A percentile compares a stretch with the other conserved stretches of the same genome.
These are phyloP conservation scores for Protomyces inouyei DNA, from an alignment of 1,139 yeast genomes.

Conservation along the genomic window DNA sequence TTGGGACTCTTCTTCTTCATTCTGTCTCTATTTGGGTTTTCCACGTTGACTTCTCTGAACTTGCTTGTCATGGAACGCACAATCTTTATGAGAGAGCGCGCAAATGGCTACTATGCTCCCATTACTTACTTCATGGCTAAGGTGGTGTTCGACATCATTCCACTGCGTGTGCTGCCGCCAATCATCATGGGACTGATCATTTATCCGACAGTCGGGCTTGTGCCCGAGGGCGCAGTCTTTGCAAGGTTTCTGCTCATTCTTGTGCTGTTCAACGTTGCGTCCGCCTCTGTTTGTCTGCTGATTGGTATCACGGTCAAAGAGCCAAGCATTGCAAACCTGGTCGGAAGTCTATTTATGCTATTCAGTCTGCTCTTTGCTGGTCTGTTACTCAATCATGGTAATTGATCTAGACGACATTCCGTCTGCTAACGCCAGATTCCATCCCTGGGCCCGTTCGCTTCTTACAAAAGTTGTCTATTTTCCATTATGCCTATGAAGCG, in stretches of 20 bases:
- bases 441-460: constrained; percentile 67
- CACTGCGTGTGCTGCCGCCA: constrained; percentile 87
- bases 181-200: constrained; percentile 71
- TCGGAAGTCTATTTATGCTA: constrained; percentile 75
- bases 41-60: constrained; percentile 84
- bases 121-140: constrained; percentile 78
- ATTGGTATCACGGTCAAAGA: constrained; percentile 83
- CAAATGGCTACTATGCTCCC: constrained; percentile 89
- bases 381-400: constrained; percentile 66
- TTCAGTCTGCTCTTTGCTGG: constrained; percentile 91
- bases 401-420: background rate
- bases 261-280: constrained; percentile 77
- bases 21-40: constrained; percentile 86
- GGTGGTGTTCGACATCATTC: constrained; percentile 81
- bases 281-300: constrained; percentile 76
- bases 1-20: constrained; percentile 78
- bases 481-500: constrained; percentile 94
- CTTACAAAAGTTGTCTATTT: constrained; percentile 79
- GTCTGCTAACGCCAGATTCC: constrained; percentile 44
- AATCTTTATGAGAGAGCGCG: constrained; percentile 84
- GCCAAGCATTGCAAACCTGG: constrained; percentile 87
- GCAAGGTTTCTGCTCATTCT: constrained; percentile 63
- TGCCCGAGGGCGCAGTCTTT: constrained; percentile 61
- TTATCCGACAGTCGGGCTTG: constrained; percentile 85
- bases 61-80: constrained; percentile 76